phyloP scores from a whole-genome alignment of 345 rosid species.

The Tarenaya hassleriana region DNA sequence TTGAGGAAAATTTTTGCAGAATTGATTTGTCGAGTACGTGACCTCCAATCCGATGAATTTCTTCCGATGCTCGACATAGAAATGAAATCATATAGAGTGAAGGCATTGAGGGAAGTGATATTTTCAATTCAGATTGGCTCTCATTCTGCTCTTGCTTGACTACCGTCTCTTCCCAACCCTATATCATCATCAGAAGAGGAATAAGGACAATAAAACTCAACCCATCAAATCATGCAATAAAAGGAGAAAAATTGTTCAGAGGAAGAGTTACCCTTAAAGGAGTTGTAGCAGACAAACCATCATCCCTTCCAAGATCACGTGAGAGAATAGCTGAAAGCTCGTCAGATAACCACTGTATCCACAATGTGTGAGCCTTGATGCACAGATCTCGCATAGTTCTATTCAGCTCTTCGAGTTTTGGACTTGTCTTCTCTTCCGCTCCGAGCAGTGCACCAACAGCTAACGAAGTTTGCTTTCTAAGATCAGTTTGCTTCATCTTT shows the following conservation, averaged over 20 bases:
- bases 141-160: constrained; percentile 77
- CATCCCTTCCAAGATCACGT: constrained; percentile 63
- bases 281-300: constrained; percentile 67
- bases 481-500: constrained; percentile 41
- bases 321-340: constrained; percentile 76
- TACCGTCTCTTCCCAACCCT: constrained; percentile 98
- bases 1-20: constrained; percentile 65
- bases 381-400: constrained; percentile 56
- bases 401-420: constrained; percentile 60
- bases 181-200: constrained; percentile 31
- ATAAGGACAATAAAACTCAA: constrained; percentile 14
- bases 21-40: constrained; percentile 88
- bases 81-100: constrained; percentile 85
- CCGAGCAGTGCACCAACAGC: constrained; percentile 83
- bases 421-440: constrained; percentile 70
- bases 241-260: constrained; percentile 6
- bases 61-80: constrained; percentile 94
- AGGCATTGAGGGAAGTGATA: constrained; percentile 91
- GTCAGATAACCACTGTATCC: constrained; percentile 86
- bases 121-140: constrained; percentile 71
- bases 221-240: constrained; percentile 2
- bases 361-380: constrained; percentile 79
- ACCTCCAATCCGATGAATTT: constrained; percentile 95
- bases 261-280: constrained; percentile 57
- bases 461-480: constrained; percentile 62